A percentile compares a stretch with the other conserved stretches of the same genome.
Conservation (phyloP, 2,329 filamentous ascomycete genomes). For the Pseudogymnoascus sp. region DNA sequence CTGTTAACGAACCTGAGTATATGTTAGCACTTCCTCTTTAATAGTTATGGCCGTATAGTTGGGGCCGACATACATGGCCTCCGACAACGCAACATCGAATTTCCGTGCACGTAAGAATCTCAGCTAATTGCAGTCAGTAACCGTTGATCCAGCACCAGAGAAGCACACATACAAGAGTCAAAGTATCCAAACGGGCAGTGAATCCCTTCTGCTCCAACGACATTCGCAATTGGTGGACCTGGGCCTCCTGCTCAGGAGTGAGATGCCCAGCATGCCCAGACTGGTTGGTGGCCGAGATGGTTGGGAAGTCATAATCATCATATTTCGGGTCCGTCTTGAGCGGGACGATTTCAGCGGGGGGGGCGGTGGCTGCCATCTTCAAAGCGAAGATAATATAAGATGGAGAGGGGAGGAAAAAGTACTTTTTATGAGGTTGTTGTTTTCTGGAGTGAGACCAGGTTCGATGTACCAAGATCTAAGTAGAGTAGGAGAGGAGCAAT, state of each 20-base stretch:
- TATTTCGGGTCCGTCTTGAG: slow-evolving; percentile 74
- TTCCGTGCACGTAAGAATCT: slow-evolving; percentile 91
- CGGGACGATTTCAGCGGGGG: slow-evolving; percentile 8
- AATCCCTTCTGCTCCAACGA: slow-evolving; percentile 78
- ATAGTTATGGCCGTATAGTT: slow-evolving; percentile 1
- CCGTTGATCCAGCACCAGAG: neutral
- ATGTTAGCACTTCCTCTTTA: slow-evolving; percentile 20
- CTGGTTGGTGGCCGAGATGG: slow-evolving; percentile 60
- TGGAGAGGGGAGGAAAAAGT: neutral
- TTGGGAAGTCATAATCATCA: slow-evolving; percentile 92
- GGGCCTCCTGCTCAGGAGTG: slow-evolving; percentile 78
- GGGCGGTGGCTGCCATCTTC: neutral
- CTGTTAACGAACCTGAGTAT: slow-evolving; percentile 72
- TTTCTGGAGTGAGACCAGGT: neutral
- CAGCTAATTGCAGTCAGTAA: slow-evolving; percentile 42
- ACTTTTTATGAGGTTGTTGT: neutral
- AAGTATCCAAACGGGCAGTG: slow-evolving; percentile 78
- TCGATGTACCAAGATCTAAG: neutral
- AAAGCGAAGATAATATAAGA: neutral
- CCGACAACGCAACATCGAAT: slow-evolving; percentile 77
- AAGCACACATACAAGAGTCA: slow-evolving; percentile 65
- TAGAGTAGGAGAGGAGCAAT: neutral
- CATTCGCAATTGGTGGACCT: slow-evolving; percentile 76
- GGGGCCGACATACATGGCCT: slow-evolving; percentile 67
- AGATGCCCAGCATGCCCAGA: slow-evolving; percentile 83